Evolutionary conservation across 495 filamentous ascomycete species (phyloP).

Genomic region (Penicillium daleae): DNA sequence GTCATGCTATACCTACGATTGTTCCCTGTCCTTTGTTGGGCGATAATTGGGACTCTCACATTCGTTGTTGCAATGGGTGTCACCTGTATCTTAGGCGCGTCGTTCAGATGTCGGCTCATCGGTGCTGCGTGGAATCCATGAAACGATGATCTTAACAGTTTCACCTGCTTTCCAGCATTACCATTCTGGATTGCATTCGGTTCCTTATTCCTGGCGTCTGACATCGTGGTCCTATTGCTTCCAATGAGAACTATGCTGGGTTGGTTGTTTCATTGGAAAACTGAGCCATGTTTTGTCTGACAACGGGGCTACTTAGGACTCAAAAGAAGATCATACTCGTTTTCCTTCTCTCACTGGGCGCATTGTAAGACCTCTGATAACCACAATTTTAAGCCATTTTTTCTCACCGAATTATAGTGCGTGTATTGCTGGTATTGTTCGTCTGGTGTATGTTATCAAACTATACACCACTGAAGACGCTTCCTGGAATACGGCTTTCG

Average conservation of each 20-base stretch:
- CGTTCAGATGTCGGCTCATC: conserved; percentile 20
- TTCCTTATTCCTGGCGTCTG: conserved; percentile 14
- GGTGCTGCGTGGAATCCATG: conserved; percentile 7
- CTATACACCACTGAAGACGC: conserved; percentile 19
- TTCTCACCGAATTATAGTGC: conserved; percentile 7
- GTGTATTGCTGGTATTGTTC: conserved; percentile 17
- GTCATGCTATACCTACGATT: conserved; percentile 20
- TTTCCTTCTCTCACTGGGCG: conserved; percentile 13
- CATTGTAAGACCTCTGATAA: conserved; percentile 9
- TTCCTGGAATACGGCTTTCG: conserved; percentile 15
- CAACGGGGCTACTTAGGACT: background rate
- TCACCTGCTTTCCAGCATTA: conserved; percentile 15
- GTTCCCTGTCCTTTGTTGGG: conserved; percentile 15
- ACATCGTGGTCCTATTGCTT: conserved; percentile 18
- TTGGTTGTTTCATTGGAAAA: background rate
- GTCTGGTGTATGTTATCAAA: conserved; percentile 22
- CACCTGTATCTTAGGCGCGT: conserved; percentile 15
- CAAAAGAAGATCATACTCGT: conserved; percentile 10
- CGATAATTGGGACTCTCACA: conserved; percentile 12
- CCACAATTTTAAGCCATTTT: background rate
- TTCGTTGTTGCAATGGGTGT: conserved; percentile 20
- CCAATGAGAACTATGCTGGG: conserved; percentile 17
- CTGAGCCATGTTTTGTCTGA: too few species aligned
- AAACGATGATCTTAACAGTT: conserved; percentile 8
- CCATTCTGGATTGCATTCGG: conserved; percentile 19